Base-by-base conservation (phyloP, 129 eudicot species). In the Flaveria sonorensis region DNA sequence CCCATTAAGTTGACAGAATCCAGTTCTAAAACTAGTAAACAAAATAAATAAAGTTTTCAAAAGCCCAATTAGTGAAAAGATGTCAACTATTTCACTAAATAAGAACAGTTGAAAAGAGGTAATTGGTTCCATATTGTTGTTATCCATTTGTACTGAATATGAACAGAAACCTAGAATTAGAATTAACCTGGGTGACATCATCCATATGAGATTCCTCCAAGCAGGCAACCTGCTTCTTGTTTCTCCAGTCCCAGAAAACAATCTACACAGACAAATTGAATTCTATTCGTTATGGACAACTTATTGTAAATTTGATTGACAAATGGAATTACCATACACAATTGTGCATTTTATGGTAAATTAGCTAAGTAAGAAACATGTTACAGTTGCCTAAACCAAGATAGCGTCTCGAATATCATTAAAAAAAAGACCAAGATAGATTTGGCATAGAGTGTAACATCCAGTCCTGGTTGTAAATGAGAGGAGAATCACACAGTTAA, bases 151-250 rank as follows among this genome's bases (percentile, higher is more conserved):
- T 30, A 30, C 36, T 30, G 36, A 30, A 23, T 65, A 80, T 40
- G 36, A 72, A 50, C 46, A 16, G 20, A 84, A 57, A 47, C 72
- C 39, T 18, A 56, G 19, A 73, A 74, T 42, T 16, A 59, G 53
- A 68, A 50, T 70, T 23, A 24, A 95, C 99, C 97, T 95, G 99
- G 81, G 96, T 91, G 68, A 95, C 99, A 55, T 95, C 99, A 45
- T 95, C 97, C 89, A 86, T 87, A 74, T 95, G 99, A 70, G 90
- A 95, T 57, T 95, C 99, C 84, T 91, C 94, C 79, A 95, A 81
- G 85, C 97, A 89, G 53, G 94, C 97, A 66, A 77, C 88, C 88
- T 89, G 97, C 77, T 77, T 89, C 73, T 71, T 86, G 77, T 74
- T 91, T 78, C 97, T 89, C 90, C 93, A 86, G 74, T 95, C 99